Base-by-base conservation (phyloP, 768 basidiomycete genomes). In the Kwoniella sp. region DNA sequence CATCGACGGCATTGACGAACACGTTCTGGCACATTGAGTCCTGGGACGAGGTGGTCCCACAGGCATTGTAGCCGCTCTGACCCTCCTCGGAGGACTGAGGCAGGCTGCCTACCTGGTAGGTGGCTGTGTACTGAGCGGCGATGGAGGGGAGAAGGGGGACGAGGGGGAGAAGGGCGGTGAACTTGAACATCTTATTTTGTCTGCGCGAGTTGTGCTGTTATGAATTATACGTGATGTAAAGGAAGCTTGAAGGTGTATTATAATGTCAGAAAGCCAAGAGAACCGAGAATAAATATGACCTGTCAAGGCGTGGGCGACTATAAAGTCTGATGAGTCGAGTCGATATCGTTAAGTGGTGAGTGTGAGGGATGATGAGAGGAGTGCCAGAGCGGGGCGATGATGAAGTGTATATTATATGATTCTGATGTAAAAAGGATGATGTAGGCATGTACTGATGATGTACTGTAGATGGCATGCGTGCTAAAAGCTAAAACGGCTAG, bases 21-120 rank as follows among this genome's bases (percentile, higher is more conserved):
- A 70, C 72, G 50, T 79, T 79, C 73, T 91, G 90, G 80, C 90
- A 92, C 61, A 80, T 78, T 2, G 87, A 88, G 3, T 81, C 83
- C 78, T 87, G 87, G 75, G 83, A 85, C 55, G 82, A 78, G 20
- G 77, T 81, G 2, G 85, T 83, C 9, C 87, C 87, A 77, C 90
- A 92, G 61, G 66, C 81, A 77, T 90, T 88, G 15, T 87, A 87
- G 17, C 87, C 88, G 8, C 83, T 63, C 77, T 89, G 89, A 28
- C 87, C 89, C 48, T 83, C 70, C 73, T 89, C 85, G 15, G 84
- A 76, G 23, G 38, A 63, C 20, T 66, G 70, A 56, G 69, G 73
- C 30, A 66, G 66, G 58, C 31, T 52, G 50, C 70, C 64, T 28
- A 65, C 69, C 23, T 54, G 28, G 66, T 79, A 79, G 0, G 78